Evolutionary conservation across 768 basidiomycete species (phyloP), one percentile per base, ranked within the genome.

Genomic region (Agrocybe praecox): DNA sequence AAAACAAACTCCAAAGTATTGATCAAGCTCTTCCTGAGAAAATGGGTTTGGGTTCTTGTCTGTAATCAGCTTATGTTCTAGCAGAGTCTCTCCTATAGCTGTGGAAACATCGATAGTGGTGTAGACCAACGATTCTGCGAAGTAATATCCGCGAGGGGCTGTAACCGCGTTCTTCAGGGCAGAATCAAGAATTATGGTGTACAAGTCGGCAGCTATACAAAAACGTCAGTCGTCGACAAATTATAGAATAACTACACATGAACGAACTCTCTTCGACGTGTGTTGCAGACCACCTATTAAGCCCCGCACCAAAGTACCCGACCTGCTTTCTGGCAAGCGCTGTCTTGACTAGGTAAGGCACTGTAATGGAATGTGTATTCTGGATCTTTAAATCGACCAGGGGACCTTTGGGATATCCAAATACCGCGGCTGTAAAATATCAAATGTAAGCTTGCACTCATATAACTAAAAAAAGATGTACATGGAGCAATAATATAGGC

Each of bases 401-500:
- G 22, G 64, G 64, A 21, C 67, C 67, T 2, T 59, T 52, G 2
- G 66, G 60, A 15, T 61, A 54, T 5, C 69, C 71, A 57, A 62
- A 69, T 18, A 69, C 55, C 21, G 64, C 63, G 32, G 62, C 67
- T 68, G 48, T n/a, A 12, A 40, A 40, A n/a, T 29, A n/a, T 40
- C n/a, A 15, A 12, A 6, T 3, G 36, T 6, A 14, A 40, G 12
- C 5, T n/a, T 6, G 12, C 6, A 5, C 14, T 14, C 14, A 6
- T 34, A 15, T 34, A 34, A 7, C 15, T n/a, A 6, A 14, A 40
- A 40, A 40, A 2, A 51, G 23, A 45, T 60, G 79, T 80, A 14
- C 76, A 69, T 11, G 82, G 80, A 9, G 75, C 61, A 42, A 84
- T 64, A 5, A 82, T 76, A 64, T 80, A 78, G 5, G 72, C 72